These are phyloP conservation scores for Saposhnikovia divaricata DNA, from an alignment of 129 eudicot species.

Conservation along the genomic window DNA sequence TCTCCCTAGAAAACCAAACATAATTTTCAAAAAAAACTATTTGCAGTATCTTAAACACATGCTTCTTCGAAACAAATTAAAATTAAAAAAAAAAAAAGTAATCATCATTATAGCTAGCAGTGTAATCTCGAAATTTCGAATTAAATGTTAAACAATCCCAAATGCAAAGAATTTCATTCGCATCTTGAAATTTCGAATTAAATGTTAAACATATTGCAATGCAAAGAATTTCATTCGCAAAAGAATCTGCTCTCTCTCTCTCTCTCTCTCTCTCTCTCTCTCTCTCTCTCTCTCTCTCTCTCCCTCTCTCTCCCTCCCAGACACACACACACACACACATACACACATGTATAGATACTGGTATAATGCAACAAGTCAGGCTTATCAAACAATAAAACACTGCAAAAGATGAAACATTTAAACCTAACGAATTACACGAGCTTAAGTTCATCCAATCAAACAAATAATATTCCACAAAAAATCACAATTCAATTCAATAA, in stretches of 20 bases:
- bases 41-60: background rate
- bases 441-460: background rate
- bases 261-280: background rate
- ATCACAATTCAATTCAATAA: background rate
- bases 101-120: background rate
- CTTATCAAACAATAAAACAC: background rate
- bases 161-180: background rate
- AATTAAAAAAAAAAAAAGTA: background rate
- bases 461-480: background rate
- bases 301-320: too few species aligned
- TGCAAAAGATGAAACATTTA: background rate
- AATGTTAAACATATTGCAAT: background rate
- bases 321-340: background rate
- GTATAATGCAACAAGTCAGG: background rate
- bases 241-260: background rate
- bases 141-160: background rate
- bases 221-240: background rate
- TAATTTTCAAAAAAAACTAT: background rate
- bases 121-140: background rate
- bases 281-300: too few species aligned
- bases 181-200: background rate
- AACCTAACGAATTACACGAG: background rate
- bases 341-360: background rate
- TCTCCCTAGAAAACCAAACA: slow-evolving; percentile 32
- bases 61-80: background rate